Evolutionary conservation across 768 basidiomycete species (phyloP).

Genomic region (Agaricus subrufescens): DNA sequence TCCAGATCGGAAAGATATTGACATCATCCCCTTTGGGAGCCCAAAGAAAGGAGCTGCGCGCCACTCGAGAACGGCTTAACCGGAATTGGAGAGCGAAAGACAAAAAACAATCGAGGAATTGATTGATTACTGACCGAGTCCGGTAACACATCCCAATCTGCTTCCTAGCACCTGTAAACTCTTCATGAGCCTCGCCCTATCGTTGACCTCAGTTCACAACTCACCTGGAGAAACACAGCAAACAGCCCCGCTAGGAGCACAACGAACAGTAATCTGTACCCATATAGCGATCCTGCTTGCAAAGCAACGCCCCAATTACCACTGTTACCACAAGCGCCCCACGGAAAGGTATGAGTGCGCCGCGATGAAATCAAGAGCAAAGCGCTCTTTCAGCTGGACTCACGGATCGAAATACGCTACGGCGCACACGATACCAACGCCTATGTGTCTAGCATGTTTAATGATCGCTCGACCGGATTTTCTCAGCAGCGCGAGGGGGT

Average conservation of each 20-base stretch:
- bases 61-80: neutral
- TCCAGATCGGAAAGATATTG: neutral
- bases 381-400: slow-evolving; percentile 23
- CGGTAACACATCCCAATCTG: slow-evolving; percentile 78
- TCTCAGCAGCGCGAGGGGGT: slow-evolving; percentile 21
- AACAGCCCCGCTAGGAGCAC: slow-evolving; percentile 80
- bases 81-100: neutral
- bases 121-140: slow-evolving; percentile 49
- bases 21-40: no score
- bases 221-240: slow-evolving; percentile 78
- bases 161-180: slow-evolving; percentile 63
- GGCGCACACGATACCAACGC: slow-evolving; percentile 82
- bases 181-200: neutral
- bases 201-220: slow-evolving; percentile 2
- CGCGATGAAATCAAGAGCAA: slow-evolving; percentile 4
- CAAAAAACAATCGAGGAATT: neutral
- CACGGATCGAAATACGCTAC: slow-evolving; percentile 90
- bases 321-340: slow-evolving; percentile 24
- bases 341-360: neutral
- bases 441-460: slow-evolving; percentile 62
- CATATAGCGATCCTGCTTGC: slow-evolving; percentile 80
- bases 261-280: slow-evolving; percentile 83
- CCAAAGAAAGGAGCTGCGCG: no score
- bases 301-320: slow-evolving; percentile 92
- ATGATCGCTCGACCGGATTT: slow-evolving; percentile 26